Conservation (phyloP, 2,329 filamentous ascomycete species). For the Penicillium sp. region DNA sequence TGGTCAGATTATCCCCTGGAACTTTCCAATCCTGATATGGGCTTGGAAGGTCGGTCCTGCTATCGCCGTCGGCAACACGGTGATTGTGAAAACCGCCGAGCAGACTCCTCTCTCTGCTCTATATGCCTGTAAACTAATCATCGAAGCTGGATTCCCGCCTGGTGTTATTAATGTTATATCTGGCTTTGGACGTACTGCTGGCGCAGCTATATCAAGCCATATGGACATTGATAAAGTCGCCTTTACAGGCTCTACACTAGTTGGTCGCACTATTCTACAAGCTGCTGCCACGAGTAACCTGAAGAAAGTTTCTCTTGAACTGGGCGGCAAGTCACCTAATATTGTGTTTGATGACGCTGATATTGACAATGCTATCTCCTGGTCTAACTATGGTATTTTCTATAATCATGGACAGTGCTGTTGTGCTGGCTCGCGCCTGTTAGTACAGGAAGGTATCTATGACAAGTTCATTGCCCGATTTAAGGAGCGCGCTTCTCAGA, state of each 20-base stretch:
- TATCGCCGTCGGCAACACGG: slow-evolving; percentile 58
- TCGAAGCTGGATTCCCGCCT: slow-evolving; percentile 60
- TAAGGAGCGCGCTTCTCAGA: slow-evolving; percentile 69
- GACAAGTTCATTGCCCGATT: slow-evolving; percentile 80
- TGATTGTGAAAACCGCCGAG: slow-evolving; percentile 64
- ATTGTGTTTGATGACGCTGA: slow-evolving; percentile 39
- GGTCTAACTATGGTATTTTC: slow-evolving; percentile 15
- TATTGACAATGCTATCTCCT: neutral
- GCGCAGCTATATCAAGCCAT: slow-evolving; percentile 62
- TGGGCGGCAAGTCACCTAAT: slow-evolving; percentile 61
- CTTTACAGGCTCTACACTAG: slow-evolving; percentile 60
- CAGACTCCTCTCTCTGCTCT: slow-evolving; percentile 67
- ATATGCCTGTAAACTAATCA: slow-evolving; percentile 50
- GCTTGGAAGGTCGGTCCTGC: slow-evolving; percentile 80
- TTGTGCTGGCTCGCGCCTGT: slow-evolving; percentile 62
- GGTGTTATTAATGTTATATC: slow-evolving; percentile 64
- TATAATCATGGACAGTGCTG: slow-evolving; percentile 62
- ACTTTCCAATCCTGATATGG: slow-evolving; percentile 82
- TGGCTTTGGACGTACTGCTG: slow-evolving; percentile 73
- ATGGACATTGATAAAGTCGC: slow-evolving; percentile 64
- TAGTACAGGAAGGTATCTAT: slow-evolving; percentile 82
- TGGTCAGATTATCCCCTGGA: slow-evolving; percentile 88
- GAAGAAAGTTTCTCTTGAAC: slow-evolving; percentile 41
- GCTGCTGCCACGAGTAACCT: neutral
- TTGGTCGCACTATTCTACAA: slow-evolving; percentile 51